Conservation (phyloP, 768 basidiomycete species). For the Albatrellus ellisii region DNA sequence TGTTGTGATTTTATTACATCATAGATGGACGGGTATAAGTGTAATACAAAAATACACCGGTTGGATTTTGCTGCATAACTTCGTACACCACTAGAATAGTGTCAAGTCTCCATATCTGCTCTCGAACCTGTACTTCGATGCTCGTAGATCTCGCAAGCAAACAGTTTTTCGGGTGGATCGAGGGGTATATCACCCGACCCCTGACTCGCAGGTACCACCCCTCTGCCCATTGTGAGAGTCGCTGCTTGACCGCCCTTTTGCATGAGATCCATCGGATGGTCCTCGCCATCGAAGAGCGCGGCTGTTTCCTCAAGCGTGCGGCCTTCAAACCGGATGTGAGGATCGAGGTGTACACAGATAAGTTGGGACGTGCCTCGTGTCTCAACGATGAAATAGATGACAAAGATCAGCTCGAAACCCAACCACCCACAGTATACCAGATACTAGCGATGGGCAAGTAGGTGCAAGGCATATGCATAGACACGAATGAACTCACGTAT, state of each 20-base stretch:
- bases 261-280: conserved; percentile 26
- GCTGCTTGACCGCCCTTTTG: conserved; percentile 38
- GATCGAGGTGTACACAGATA: background rate
- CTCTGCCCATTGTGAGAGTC: conserved; percentile 18
- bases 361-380: conserved; percentile 34
- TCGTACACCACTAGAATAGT: background rate
- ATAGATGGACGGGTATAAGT: no score
- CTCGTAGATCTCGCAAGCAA: background rate
- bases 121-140: conserved; percentile 1
- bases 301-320: conserved; percentile 66
- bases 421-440: conserved; percentile 56
- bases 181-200: background rate
- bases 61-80: background rate
- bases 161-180: background rate
- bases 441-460: conserved; percentile 24
- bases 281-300: conserved; percentile 54
- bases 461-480: background rate
- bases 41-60: no score
- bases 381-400: conserved; percentile 42
- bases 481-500: conserved; percentile 18
- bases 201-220: background rate
- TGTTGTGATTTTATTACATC: no score
- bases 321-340: conserved; percentile 21
- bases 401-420: conserved; percentile 43
- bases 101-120: conserved; percentile 2